Percentiles rank a stretch among this genome's conserved stretches.
These are phyloP conservation scores for Phlegmacium glaucopus DNA, from an alignment of 768 basidiomycete genomes.

Conservation along the genomic window DNA sequence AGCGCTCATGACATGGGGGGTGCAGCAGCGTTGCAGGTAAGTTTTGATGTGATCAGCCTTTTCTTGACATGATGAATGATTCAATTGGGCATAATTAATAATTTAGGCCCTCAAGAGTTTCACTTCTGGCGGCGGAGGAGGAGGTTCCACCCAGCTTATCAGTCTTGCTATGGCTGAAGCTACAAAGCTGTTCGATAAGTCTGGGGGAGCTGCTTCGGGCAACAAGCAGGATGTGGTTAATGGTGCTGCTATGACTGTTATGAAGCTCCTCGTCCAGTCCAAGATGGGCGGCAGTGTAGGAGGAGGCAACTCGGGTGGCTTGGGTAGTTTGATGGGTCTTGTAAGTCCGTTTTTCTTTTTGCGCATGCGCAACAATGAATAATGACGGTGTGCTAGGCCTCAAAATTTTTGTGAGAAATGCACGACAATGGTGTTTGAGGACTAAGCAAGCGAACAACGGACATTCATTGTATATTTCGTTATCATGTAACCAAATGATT, in stretches of 20 bases:
- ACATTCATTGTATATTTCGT: background rate
- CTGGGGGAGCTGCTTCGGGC: conserved; percentile 60
- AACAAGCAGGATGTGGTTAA: conserved; percentile 84
- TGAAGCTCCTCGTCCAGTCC: conserved; percentile 77
- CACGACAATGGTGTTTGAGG: too few species aligned
- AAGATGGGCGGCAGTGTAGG: conserved; percentile 52
- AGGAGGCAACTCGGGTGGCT: conserved; percentile 68
- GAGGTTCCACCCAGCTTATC: conserved; percentile 63
- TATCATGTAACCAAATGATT: background rate
- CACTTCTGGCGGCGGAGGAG: conserved; percentile 46
- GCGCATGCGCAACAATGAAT: background rate
- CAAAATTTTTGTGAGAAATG: conserved; percentile 19
- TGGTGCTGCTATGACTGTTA: conserved; percentile 79
- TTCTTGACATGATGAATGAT: background rate
- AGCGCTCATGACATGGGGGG: conserved; percentile 64
- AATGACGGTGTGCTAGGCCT: conserved; percentile 17
- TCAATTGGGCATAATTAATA: background rate
- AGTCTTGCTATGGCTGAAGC: conserved; percentile 86
- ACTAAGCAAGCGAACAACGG: background rate
- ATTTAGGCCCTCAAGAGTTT: conserved; percentile 62
- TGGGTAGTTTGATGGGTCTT: conserved; percentile 57
- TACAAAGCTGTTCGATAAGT: conserved; percentile 68
- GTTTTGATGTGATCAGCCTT: conserved; percentile 2
- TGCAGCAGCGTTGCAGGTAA: conserved; percentile 74
- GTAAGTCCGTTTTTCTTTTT: conserved; percentile 37